These are phyloP conservation scores for Candida glaebosa DNA, from an alignment of 805 yeast genomes.

Conservation along the genomic window DNA sequence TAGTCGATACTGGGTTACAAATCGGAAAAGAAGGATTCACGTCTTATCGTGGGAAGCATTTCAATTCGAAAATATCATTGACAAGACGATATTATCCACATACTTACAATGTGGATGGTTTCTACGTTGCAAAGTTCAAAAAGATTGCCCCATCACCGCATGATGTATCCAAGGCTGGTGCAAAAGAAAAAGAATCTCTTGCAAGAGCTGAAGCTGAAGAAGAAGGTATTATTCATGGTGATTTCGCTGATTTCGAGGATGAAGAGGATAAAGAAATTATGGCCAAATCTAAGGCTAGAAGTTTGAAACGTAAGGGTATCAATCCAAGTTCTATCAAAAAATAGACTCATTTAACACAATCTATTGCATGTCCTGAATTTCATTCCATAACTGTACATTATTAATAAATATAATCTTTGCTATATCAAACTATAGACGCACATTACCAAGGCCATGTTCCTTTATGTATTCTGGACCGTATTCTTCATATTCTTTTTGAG, in stretches of 20 bases:
- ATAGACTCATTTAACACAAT: neutral
- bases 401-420: slow-evolving; percentile 8
- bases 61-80: slow-evolving; percentile 68
- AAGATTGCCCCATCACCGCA: slow-evolving; percentile 85
- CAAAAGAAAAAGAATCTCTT: slow-evolving; percentile 74
- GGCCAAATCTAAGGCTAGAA: slow-evolving; percentile 62
- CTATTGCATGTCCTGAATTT: slow-evolving; percentile 3
- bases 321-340: slow-evolving; percentile 50
- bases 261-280: slow-evolving; percentile 73
- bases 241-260: slow-evolving; percentile 78
- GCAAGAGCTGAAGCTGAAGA: slow-evolving; percentile 81
- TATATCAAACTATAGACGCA: slow-evolving; percentile 21
- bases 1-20: slow-evolving; percentile 86
- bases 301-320: slow-evolving; percentile 66
- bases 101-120: slow-evolving; percentile 97
- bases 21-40: slow-evolving; percentile 97
- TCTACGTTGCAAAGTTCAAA: slow-evolving; percentile 94
- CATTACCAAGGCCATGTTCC: slow-evolving; percentile 79
- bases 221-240: slow-evolving; percentile 80
- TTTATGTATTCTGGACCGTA: slow-evolving; percentile 85
- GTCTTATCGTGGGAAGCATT: slow-evolving; percentile 87
- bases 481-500: slow-evolving; percentile 78
- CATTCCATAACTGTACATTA: slow-evolving; percentile 5
- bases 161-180: slow-evolving; percentile 83
- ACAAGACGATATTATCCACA: slow-evolving; percentile 98